Base-by-base conservation (phyloP, 2,329 filamentous ascomycete genomes). In the Gaeumannomyces sp. region DNA sequence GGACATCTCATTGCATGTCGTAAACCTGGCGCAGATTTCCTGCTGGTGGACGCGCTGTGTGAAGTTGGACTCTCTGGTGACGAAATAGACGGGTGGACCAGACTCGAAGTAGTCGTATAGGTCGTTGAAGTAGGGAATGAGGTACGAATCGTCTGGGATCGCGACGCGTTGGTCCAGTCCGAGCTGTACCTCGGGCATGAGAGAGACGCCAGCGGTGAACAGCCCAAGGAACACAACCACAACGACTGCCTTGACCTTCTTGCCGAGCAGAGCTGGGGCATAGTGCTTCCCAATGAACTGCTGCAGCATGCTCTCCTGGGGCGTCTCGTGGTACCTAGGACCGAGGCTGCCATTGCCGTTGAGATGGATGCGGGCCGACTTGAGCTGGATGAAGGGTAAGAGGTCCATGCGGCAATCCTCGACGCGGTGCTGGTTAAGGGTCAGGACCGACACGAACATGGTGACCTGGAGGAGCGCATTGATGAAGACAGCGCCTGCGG, bases 391-490 rank as follows among this genome's bases (percentile, higher is more conserved):
- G 77, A 91, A 99, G 5, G 95, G 96, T 73, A 97, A 88, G 73
- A 96, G 95, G 75, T 99, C 95, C 61, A 93, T 92, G 31, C 94
- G 88, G 64, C 91, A 87, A 70, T 91, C 89, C 73, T 99, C 94
- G 0, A 96, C 93, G 11, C 96, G 86, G 73, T 88, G 86, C 77
- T 99, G 95, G 73, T 99, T 99, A 66, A 97, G 83, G 2, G 93
- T 88, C 10, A 99, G 83, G 3, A 98, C 89, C 1, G 96, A 94
- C 56, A 97, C 85, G 73, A 99, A 99, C 87, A 98, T 94, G 0
- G 96, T 99, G 69, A 98, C 90, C 75, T 99, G 95, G 7, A 99
- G 80, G n/a, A 98, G 75, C 0, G 96, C 96, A 73, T 99, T 99
- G 81, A 99, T 94, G 71, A 98, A 89, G 14, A 99, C 95, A 14